Conservation (phyloP, 371 early-diverging fungal genomes). For the Zychaea mexicana region DNA sequence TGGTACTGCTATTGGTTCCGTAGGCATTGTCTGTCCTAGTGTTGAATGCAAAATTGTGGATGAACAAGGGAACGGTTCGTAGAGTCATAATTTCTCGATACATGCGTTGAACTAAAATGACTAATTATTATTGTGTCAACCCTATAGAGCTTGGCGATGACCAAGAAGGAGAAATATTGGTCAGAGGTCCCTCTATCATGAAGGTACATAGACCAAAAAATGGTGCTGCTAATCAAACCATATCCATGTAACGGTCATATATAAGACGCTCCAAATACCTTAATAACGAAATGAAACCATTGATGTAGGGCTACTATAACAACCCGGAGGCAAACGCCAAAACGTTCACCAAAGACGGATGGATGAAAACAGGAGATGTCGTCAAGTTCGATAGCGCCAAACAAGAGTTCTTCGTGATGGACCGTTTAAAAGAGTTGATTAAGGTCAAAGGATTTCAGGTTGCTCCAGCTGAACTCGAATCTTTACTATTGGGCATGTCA, state of each 20-base stretch:
- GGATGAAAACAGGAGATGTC: slow-evolving; percentile 89
- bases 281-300: not conserved
- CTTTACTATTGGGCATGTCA: not conserved
- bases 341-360: slow-evolving; percentile 75
- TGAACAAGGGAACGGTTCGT: slow-evolving; percentile 45
- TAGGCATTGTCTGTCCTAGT: slow-evolving; percentile 72
- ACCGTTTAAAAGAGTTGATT: slow-evolving; percentile 79
- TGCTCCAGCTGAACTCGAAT: slow-evolving; percentile 43
- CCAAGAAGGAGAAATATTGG: slow-evolving; percentile 66
- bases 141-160: slow-evolving; percentile 57
- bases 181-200: slow-evolving; percentile 55
- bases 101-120: not conserved
- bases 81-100: not conserved
- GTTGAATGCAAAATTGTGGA: slow-evolving; percentile 72
- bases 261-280: too few species aligned
- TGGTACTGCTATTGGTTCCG: slow-evolving; percentile 25
- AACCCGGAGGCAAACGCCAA: slow-evolving; percentile 69
- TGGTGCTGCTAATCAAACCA: too few species aligned
- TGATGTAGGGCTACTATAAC: slow-evolving; percentile 62
- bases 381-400: slow-evolving; percentile 54
- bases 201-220: too few species aligned
- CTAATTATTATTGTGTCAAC: not conserved
- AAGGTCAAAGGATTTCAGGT: slow-evolving; percentile 78
- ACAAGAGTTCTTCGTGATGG: slow-evolving; percentile 61
- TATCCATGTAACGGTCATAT: too few species aligned